Evolutionary conservation across 176 grass and related monocot genomes (phyloP).

Genomic region (Tillandsia fasciculata): DNA sequence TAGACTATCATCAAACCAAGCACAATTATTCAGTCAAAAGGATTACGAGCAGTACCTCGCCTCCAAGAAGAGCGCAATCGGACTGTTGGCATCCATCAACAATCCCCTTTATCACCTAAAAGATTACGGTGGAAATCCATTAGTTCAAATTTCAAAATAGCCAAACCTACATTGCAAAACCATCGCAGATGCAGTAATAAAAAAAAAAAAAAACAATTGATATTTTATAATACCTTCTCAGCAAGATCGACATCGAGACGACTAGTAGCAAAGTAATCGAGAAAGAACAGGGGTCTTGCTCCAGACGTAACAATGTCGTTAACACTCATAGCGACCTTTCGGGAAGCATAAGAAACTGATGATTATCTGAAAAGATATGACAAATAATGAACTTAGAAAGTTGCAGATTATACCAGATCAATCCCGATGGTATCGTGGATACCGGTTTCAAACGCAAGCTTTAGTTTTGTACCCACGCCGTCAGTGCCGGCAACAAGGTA

Average conservation of each 20-base stretch:
- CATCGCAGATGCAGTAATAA: not conserved
- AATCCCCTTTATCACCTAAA: conserved; percentile 88
- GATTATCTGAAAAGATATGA: not conserved
- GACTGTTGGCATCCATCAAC: conserved; percentile 80
- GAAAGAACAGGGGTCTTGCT: conserved; percentile 87
- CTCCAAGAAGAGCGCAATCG: conserved; percentile 68
- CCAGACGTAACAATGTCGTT: conserved; percentile 95
- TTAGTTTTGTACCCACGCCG: conserved; percentile 90
- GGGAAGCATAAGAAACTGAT: not conserved
- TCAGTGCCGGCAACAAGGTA: conserved; percentile 83
- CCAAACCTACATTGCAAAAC: no score
- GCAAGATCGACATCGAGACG: conserved; percentile 88
- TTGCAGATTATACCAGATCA: conserved; percentile 49
- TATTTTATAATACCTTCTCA: conserved; percentile 46
- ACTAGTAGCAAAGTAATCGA: conserved; percentile 91
- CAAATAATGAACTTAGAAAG: not conserved
- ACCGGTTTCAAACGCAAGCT: conserved; percentile 93
- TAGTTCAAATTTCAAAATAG: not conserved
- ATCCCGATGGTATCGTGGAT: conserved; percentile 95
- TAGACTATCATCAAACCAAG: not conserved
- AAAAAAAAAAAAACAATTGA: not conserved
- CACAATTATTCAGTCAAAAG: not conserved
- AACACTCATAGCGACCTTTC: conserved; percentile 95
- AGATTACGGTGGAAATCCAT: conserved; percentile 1
- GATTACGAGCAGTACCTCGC: conserved; percentile 46